phyloP scores from a whole-genome alignment of 352 stramenopile genomes.

The Blastocystis hominis region DNA sequence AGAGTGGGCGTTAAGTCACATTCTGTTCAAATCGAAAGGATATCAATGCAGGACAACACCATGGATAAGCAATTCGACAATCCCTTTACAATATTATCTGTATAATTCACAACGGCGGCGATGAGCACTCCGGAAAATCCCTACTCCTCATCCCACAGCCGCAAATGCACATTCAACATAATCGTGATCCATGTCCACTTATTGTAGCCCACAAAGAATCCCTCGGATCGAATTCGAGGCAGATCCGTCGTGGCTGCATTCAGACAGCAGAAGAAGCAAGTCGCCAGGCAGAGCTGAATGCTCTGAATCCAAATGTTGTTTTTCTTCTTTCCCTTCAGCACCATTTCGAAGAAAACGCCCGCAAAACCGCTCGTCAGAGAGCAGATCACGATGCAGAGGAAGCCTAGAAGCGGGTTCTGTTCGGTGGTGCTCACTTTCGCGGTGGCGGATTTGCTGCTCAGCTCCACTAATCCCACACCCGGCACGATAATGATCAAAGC shows the following conservation, averaged over 20 bases:
- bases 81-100: conserved; percentile 80
- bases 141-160: conserved; percentile 28
- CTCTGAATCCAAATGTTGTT: conserved; percentile 77
- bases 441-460: conserved; percentile 42
- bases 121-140: conserved; percentile 61
- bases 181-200: conserved; percentile 69
- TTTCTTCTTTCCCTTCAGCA: conserved; percentile 69
- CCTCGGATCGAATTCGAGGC: conserved; percentile 23
- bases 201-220: conserved; percentile 52
- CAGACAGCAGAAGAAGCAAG: conserved; percentile 56
- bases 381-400: conserved; percentile 69
- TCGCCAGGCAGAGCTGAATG: conserved; percentile 67
- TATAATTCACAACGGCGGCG: conserved; percentile 78
- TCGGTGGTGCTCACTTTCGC: conserved; percentile 58
- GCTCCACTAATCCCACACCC: conserved; percentile 69
- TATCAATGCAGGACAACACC: conserved; percentile 53
- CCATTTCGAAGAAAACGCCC: conserved; percentile 79
- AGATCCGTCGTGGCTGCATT: conserved; percentile 23
- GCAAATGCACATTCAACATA: conserved; percentile 66
- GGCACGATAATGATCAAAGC: conserved; percentile 69
- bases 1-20: conserved; percentile 26
- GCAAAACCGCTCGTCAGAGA: conserved; percentile 72
- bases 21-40: neutral
- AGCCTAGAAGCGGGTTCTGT: conserved; percentile 64
- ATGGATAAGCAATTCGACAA: conserved; percentile 77